phyloP scores from a whole-genome alignment of 257 asterid species.

The Henckelia pumila region DNA sequence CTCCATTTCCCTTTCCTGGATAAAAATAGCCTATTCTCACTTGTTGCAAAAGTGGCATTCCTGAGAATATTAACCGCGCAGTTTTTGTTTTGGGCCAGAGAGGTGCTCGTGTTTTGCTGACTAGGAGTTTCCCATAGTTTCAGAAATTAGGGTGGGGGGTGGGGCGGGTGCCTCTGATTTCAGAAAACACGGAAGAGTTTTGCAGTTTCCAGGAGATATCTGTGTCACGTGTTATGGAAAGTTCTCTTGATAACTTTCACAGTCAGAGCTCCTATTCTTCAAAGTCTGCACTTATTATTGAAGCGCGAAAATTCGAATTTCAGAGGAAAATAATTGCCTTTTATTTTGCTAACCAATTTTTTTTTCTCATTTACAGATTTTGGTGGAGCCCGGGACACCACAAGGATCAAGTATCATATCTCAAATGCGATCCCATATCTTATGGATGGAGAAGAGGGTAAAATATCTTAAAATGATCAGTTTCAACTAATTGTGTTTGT shows the following conservation, averaged over 20 bases:
- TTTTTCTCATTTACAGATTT: conserved; percentile 47
- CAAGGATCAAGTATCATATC: conserved; percentile 93
- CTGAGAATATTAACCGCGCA: too few species aligned
- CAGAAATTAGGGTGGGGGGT: too few species aligned
- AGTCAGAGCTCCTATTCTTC: neutral
- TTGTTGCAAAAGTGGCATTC: too few species aligned
- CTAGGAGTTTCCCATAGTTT: too few species aligned
- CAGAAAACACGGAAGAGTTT: neutral
- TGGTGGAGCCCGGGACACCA: conserved; percentile 97
- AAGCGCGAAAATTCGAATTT: neutral
- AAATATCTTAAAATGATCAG: neutral
- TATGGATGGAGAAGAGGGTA: conserved; percentile 98
- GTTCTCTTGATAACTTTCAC: conserved; percentile 15
- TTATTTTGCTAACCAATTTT: neutral
- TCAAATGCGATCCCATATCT: conserved; percentile 88
- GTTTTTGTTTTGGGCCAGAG: neutral
- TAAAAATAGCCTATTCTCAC: too few species aligned
- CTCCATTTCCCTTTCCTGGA: too few species aligned
- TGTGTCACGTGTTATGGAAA: neutral
- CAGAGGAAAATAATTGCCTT: neutral
- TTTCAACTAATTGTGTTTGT: conserved; percentile 8
- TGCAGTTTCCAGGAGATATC: neutral
- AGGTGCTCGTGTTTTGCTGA: neutral
- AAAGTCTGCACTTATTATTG: neutral
- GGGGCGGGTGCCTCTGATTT: neutral